Base-by-base conservation (phyloP, 2,329 filamentous ascomycete species). In the Hymenoscyphus salicellus region DNA sequence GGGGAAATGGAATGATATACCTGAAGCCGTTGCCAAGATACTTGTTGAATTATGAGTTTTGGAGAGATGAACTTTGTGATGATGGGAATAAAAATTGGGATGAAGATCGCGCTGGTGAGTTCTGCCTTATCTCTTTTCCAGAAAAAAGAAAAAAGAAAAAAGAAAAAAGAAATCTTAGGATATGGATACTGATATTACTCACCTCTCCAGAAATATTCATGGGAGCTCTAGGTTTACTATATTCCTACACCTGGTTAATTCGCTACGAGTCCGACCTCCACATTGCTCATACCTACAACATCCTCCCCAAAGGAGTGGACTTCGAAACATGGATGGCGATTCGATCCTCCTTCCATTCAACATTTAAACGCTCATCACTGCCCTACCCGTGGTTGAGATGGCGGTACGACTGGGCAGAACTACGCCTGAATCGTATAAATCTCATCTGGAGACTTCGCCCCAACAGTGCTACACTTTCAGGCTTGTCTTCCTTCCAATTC, bases 391-490 rank as follows among this genome's bases (percentile, higher is more conserved):
- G 58, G 58, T 41, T 60, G 23, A 69, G 73, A 33, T 55, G 30
- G n/a, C 73, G 77, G 2, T 79, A 74, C 64, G 52, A 46, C 2
- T 78, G 72, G 63, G 77, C 75, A 8, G 76, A 78, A 61, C 69
- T 79, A 6, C 72, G 77, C 1, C 67, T 78, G 0, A 63, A 61
- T 2, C 67, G 76, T 16, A 60, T 79, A 6, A 77, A 78, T 56
- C 36, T 38, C 14, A 65, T 72, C 5, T 70, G 66, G 55, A 59
- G 66, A 14, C 32, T 70, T 2, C 46, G 23, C 16, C 46, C 46
- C 23, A 52, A 52, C 3, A 26, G 46, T 14, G 46, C 46, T 23
- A 52, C 46, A 26, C 46, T 52, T 14, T 52, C 46, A 14, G 46
- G 46, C 26, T 14, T 7, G 46, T 52, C 20, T 52, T 4, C n/a